phyloP scores from a whole-genome alignment of 371 early-diverging fungal genomes.

The Zancudomyces culisetae region DNA sequence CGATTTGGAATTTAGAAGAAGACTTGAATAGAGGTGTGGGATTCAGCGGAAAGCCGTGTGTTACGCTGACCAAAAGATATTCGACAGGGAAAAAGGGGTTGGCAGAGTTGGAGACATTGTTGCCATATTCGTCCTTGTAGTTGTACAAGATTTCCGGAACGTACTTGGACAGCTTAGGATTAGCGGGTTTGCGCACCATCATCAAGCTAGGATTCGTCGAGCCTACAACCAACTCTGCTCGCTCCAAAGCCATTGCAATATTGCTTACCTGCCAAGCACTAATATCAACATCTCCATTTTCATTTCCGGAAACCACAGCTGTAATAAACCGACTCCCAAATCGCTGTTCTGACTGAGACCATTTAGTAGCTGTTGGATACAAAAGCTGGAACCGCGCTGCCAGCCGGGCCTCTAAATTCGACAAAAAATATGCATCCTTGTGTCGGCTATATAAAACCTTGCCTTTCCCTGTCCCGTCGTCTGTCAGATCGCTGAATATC shows the following conservation, averaged over 20 bases:
- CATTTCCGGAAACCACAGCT: conserved; percentile 68
- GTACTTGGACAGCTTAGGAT: conserved; percentile 36
- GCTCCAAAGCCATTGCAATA: conserved; percentile 72
- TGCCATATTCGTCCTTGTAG: conserved; percentile 81
- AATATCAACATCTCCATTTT: conserved; percentile 69
- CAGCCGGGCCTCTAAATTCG: conserved; percentile 79
- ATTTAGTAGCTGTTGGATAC: conserved; percentile 50
- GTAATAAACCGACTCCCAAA: conserved; percentile 90
- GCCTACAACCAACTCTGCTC: conserved; percentile 81
- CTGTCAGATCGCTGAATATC: conserved; percentile 86
- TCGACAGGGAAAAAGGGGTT: conserved; percentile 93
- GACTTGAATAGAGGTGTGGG: conserved; percentile 56
- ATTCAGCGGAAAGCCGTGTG: conserved; percentile 79
- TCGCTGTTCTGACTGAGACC: conserved; percentile 41
- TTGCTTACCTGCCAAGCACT: conserved; percentile 86
- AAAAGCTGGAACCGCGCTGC: conserved; percentile 74
- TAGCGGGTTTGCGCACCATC: conserved; percentile 61
- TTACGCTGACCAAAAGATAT: conserved; percentile 87
- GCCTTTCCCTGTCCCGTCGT: conserved; percentile 64
- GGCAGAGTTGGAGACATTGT: conserved; percentile 61
- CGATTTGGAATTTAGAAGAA: conserved; percentile 37
- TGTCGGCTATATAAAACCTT: conserved; percentile 77
- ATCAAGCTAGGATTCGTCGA: conserved; percentile 71
- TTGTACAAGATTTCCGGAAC: conserved; percentile 93
- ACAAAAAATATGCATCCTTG: conserved; percentile 82